Base-by-base conservation (phyloP, 495 filamentous ascomycete species). In the Rusavskia elegans region DNA sequence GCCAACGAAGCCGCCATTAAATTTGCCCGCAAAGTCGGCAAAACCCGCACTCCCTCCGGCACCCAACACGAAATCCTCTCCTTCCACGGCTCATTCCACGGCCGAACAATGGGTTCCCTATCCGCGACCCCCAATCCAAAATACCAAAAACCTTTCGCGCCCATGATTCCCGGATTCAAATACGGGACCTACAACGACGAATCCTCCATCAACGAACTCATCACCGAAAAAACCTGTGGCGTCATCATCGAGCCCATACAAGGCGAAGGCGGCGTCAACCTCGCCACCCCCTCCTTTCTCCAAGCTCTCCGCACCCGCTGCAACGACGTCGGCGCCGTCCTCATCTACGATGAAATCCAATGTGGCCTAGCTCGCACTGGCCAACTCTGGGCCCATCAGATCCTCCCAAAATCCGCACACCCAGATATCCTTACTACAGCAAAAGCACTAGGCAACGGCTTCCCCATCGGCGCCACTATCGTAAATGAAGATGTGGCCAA, bases 241-340 rank as follows among this genome's bases (percentile, higher is more conserved):
- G 92, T 97, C n/a, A 85, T 98, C 48, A 77, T 97, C 21, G 92
- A 98, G 72, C 92, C 92, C 14, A 96, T 98, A 56, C 92, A 98
- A 68, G 92, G 92, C 38, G 92, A 98, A 70, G 92, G 92, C 37
- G 92, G 92, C 55, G 82, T 98, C 36, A 84, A 87, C 56, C 79
- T 86, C 11, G 92, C 85, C 2, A 84, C 76, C 5, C 78, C 82
- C 3, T 83, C 85, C 54, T 98, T 97, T 65, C 73, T 97, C 8
- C 53, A 72, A 10, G 82, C 86, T 0, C 73, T 98, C 11, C 83
- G 83, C 51, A 75, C 75, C 56, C 77, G 88, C 49, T 97, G 90
- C 65, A 79, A 82, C 46, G 84, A 87, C 61, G 87, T 95, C 29
- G 86, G 85, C 37, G 93, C 92, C 0, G 76, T 96, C 10, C 70